These are phyloP conservation scores for Vitis vinifera DNA, from an alignment of 164 flowering plant genomes.

Conservation along the genomic window DNA sequence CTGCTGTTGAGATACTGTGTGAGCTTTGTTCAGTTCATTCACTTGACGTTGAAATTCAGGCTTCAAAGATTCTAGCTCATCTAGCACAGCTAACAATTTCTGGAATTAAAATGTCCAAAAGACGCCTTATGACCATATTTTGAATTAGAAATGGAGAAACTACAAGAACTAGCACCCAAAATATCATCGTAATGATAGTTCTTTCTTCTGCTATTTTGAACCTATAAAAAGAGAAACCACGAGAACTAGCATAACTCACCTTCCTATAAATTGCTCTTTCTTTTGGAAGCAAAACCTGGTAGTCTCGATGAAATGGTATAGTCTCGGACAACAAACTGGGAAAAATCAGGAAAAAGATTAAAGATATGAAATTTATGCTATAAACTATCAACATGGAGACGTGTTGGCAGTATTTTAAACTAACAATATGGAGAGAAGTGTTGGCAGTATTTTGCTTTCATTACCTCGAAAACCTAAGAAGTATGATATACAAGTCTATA, in stretches of 20 bases:
- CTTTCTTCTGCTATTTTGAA: background rate
- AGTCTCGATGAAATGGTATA: conserved; percentile 92
- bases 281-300: conserved; percentile 50
- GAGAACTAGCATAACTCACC: conserved; percentile 32
- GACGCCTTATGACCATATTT: background rate
- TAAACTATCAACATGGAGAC: background rate
- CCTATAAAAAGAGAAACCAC: background rate
- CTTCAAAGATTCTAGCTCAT: conserved; percentile 80
- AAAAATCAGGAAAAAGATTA: background rate
- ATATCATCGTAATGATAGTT: background rate
- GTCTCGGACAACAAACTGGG: conserved; percentile 91
- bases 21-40: conserved; percentile 49
- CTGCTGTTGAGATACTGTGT: conserved; percentile 23
- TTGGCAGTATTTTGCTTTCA: background rate
- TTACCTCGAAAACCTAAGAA: conserved; percentile 92
- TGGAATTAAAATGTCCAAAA: conserved; percentile 23
- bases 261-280: conserved; percentile 49
- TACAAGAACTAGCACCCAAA: background rate
- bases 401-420: background rate
- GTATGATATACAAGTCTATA: conserved; percentile 84
- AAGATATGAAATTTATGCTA: background rate
- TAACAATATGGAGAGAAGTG: background rate
- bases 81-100: conserved; percentile 65
- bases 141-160: too few relatives aligned
- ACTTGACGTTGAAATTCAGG: conserved; percentile 55